phyloP scores from a whole-genome alignment of 495 filamentous ascomycete genomes.

The Penicillium malachiteum region DNA sequence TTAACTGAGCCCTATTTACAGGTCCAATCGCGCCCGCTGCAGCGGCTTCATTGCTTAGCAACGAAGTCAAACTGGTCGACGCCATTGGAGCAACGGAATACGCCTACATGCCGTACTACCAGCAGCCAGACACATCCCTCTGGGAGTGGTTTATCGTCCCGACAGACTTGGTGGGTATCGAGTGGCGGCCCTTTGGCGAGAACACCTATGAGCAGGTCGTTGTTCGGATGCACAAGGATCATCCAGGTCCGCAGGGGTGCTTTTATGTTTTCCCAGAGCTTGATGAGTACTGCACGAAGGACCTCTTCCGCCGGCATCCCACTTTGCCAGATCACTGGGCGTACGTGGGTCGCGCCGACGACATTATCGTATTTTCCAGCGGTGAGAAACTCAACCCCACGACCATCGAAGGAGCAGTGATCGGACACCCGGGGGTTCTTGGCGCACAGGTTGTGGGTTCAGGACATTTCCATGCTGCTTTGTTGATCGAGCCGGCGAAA shows the following conservation, averaged over 20 bases:
- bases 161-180: constrained; percentile 14
- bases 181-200: constrained; percentile 15
- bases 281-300: constrained; percentile 53
- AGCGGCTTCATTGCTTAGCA: neutral
- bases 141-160: constrained; percentile 19
- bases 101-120: constrained; percentile 14
- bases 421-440: constrained; percentile 42
- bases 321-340: constrained; percentile 48
- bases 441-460: constrained; percentile 52
- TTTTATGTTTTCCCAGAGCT: constrained; percentile 33
- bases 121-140: constrained; percentile 10
- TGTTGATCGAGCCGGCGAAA: constrained; percentile 49
- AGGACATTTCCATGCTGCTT: constrained; percentile 48
- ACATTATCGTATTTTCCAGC: constrained; percentile 62
- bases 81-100: constrained; percentile 13
- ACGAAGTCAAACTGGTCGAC: constrained; percentile 12
- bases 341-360: constrained; percentile 54
- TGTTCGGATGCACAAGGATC: constrained; percentile 12
- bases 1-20: neutral
- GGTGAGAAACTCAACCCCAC: constrained; percentile 64
- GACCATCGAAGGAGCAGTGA: constrained; percentile 48
- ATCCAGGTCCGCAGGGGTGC: constrained; percentile 20
- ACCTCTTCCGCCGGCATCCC: constrained; percentile 55
- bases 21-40: constrained; percentile 10
- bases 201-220: constrained; percentile 46